Conservation (phyloP, 345 rosid genomes). For the Toxicodendron radicans region DNA sequence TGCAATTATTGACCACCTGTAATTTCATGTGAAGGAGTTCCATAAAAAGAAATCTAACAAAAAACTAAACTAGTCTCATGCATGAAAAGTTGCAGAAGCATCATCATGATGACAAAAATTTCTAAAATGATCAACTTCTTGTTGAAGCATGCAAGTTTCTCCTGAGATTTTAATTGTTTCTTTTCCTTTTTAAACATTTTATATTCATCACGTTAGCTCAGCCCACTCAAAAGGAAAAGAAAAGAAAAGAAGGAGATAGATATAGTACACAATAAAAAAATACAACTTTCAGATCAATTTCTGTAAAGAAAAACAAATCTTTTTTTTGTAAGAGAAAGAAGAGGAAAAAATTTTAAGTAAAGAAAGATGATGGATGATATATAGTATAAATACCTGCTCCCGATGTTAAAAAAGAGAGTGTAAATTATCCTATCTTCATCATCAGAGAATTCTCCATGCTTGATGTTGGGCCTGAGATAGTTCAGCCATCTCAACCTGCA, state of each 20-base stretch:
- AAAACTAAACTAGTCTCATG: slow-evolving; percentile 1
- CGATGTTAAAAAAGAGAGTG: slow-evolving; percentile 68
- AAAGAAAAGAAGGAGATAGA: neutral
- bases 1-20: slow-evolving; percentile 88
- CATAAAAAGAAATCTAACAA: slow-evolving; percentile 13
- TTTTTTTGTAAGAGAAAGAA: neutral
- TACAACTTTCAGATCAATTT: neutral
- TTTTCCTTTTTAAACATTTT: no score
- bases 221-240: neutral
- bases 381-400: slow-evolving; percentile 74
- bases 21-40: slow-evolving; percentile 12
- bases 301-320: neutral
- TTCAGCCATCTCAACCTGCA: slow-evolving; percentile 93
- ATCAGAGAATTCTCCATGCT: slow-evolving; percentile 87
- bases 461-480: slow-evolving; percentile 85
- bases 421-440: slow-evolving; percentile 74
- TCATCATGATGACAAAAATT: neutral
- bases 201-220: no score
- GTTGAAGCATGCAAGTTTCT: no score
- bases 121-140: slow-evolving; percentile 24
- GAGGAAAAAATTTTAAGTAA: slow-evolving; percentile 5
- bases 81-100: neutral
- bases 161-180: no score
- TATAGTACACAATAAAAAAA: neutral
- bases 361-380: neutral